Base-by-base conservation (phyloP, 805 yeast genomes). In the Helenozyma rhizophorensis region DNA sequence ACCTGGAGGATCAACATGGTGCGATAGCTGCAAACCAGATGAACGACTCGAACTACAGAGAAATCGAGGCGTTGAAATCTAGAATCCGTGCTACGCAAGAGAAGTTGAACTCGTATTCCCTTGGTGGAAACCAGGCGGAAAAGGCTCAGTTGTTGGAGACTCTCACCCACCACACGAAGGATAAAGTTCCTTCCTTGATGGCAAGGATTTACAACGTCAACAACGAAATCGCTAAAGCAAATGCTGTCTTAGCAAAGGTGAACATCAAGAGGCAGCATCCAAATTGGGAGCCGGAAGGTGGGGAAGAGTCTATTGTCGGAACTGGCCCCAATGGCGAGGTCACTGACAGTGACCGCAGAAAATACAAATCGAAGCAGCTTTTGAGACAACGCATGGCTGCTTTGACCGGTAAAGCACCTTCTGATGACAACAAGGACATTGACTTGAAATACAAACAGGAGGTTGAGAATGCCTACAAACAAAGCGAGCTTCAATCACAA, bases 371-470 rank as follows among this genome's bases (percentile, higher is more conserved):
- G 25, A 82, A 83, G 51, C 94, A 90, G 25, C 62, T 79, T 36
- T 67, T 93, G 47, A 78, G 80, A 42, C 84, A 89, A 31, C 74
- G 95, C 46, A 88, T 90, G 95, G 95, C 96, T 18, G 86, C 90
- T 3, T 72, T 90, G 49, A 89, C 97, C 0, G 96, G 96, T 5
- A 82, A 79, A 49, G 65, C 74, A 6, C 62, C 69, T 3, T 60
- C 70, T 4, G 56, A 64, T 26, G 70, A 67, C 15, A 69, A 73
- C 46, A 76, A 77, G 24, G 73, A 68, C 32, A 72, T 76, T 31
- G 86, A 80, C 39, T 55, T 62, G 6, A 62, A 65, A 37, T 68
- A 81, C 41, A 71, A 69, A 31, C 71, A 68, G 37, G 81, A 76
- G 30, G 58, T 72, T 14, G 65, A 70, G 14, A 61, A 57, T 15